phyloP scores from a whole-genome alignment of 306 rosid species.

The Abrus pulchellus region DNA sequence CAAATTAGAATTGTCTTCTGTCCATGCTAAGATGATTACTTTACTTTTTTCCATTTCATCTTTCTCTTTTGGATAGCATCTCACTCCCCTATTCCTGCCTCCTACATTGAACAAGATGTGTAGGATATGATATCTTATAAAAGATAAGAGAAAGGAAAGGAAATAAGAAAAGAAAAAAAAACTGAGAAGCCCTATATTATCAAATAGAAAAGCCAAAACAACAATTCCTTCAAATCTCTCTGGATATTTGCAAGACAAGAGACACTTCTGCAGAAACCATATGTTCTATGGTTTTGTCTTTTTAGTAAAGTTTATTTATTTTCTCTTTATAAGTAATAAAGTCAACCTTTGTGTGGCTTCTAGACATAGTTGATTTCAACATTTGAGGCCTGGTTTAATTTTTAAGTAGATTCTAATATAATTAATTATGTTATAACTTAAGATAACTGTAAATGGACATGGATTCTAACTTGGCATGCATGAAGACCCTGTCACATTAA shows the following conservation, averaged over 20 bases:
- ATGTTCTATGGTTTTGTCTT: not conserved
- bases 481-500: not conserved
- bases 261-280: slow-evolving; percentile 5
- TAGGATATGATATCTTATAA: slow-evolving; percentile 8
- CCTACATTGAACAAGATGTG: not conserved
- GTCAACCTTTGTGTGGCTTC: not conserved
- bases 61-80: not conserved
- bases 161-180: slow-evolving; percentile 13
- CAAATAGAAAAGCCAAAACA: slow-evolving; percentile 16
- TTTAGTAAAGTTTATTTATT: not conserved
- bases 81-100: slow-evolving; percentile 7
- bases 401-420: not conserved
- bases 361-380: slow-evolving; percentile 7
- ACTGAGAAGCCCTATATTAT: not conserved
- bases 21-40: not conserved
- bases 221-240: not conserved
- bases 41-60: not conserved
- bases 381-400: slow-evolving; percentile 3
- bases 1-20: slow-evolving; percentile 7
- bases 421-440: slow-evolving; percentile 1
- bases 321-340: not conserved
- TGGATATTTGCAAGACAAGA: not conserved
- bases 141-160: not conserved
- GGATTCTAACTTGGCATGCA: not conserved
- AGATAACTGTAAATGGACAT: not conserved